Conservation (phyloP, 805 yeast species). For the Suhomyces prunicola region DNA sequence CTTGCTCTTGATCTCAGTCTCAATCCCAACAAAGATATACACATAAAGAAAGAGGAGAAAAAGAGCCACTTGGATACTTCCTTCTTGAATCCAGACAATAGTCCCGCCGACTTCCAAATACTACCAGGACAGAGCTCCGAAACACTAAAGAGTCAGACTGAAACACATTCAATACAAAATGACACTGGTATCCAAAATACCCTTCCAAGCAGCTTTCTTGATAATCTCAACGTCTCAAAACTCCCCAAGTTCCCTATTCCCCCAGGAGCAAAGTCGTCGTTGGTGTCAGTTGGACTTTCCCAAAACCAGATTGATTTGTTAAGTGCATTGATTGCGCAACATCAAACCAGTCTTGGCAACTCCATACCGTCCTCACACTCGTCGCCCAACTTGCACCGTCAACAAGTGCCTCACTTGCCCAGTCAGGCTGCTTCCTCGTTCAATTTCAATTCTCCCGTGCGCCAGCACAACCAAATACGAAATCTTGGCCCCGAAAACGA, state of each 20-base stretch:
- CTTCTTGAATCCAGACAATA: background rate
- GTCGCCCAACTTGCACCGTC: background rate
- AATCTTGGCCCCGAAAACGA: background rate
- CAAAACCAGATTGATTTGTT: conserved; percentile 70
- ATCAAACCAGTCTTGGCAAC: conserved; percentile 37
- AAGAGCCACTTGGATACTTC: background rate
- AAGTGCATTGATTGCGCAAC: conserved; percentile 71
- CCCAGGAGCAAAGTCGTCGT: conserved; percentile 62
- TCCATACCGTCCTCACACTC: conserved; percentile 5
- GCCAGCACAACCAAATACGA: conserved; percentile 12
- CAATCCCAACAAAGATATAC: background rate
- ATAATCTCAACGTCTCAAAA: conserved; percentile 29
- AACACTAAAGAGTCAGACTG: no score
- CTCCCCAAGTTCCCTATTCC: conserved; percentile 69
- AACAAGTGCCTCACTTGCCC: conserved; percentile 9
- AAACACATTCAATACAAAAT: background rate
- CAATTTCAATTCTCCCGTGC: conserved; percentile 11
- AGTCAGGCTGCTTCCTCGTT: conserved; percentile 3
- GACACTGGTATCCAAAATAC: background rate
- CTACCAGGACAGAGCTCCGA: background rate
- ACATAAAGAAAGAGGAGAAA: background rate
- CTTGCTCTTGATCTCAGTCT: background rate
- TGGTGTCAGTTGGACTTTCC: conserved; percentile 63
- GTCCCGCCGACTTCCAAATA: background rate
- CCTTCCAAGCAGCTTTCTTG: conserved; percentile 1